These are phyloP conservation scores for Candida dendrica DNA, from an alignment of 805 yeast genomes.

Conservation along the genomic window DNA sequence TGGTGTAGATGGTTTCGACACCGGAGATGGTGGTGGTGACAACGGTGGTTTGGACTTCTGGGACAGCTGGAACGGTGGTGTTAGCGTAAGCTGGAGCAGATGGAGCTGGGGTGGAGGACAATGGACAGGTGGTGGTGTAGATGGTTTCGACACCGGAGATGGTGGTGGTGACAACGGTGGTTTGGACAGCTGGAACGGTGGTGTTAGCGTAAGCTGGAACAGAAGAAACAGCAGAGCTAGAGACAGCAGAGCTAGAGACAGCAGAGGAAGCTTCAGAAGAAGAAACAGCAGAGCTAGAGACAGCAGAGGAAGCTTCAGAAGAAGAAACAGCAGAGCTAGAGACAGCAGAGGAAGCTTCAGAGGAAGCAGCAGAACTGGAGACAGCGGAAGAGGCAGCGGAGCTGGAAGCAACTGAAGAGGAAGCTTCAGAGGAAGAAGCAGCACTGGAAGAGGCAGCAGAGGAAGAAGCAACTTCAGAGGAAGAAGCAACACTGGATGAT, in stretches of 20 bases:
- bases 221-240: background rate
- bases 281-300: background rate
- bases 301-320: background rate
- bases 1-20: background rate
- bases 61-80: slow-evolving; percentile 11
- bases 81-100: background rate
- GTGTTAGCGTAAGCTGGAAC: background rate
- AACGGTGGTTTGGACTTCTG: background rate
- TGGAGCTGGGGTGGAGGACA: background rate
- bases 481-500: background rate
- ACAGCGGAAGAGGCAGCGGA: background rate
- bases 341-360: background rate
- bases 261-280: background rate
- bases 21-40: slow-evolving; percentile 12
- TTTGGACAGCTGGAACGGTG: slow-evolving; percentile 8
- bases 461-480: background rate
- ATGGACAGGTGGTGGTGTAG: background rate
- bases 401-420: background rate
- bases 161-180: slow-evolving; percentile 12
- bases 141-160: background rate
- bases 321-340: background rate
- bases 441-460: background rate
- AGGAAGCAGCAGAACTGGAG: background rate
- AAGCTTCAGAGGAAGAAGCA: background rate
- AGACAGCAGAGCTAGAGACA: background rate